Conservation (phyloP, 805 yeast species). For the Candida maris region DNA sequence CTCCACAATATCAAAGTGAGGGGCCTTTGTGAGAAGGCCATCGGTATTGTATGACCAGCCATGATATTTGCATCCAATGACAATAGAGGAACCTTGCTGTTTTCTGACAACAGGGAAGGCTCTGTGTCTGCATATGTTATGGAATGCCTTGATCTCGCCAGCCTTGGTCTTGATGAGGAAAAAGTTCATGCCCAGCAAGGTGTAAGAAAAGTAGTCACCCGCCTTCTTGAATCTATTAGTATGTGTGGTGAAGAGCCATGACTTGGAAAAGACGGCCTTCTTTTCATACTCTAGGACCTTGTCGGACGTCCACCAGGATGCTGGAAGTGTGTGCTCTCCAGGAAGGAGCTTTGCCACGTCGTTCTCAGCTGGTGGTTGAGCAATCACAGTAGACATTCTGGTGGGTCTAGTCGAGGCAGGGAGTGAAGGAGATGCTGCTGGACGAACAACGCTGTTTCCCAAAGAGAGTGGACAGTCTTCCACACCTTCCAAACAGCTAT, state of each 20-base stretch:
- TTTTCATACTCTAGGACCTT: conserved; percentile 56
- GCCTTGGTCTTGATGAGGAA: conserved; percentile 51
- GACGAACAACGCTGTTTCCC: no score
- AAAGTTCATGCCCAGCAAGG: conserved; percentile 50
- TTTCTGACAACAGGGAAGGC: conserved; percentile 61
- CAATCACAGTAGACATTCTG: conserved; percentile 27
- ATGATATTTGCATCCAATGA: conserved; percentile 59
- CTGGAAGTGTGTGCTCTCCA: conserved; percentile 54
- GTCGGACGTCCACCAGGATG: conserved; percentile 64
- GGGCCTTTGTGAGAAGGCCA: conserved; percentile 57
- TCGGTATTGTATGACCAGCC: conserved; percentile 67
- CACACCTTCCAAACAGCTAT: background rate
- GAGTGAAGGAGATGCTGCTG: no score
- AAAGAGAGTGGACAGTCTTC: no score
- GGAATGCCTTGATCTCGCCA: conserved; percentile 57
- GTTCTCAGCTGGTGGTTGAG: conserved; percentile 24
- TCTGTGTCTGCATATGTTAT: conserved; percentile 62
- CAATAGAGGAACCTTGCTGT: conserved; percentile 53
- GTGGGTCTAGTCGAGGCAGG: no score
- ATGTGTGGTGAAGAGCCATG: conserved; percentile 56
- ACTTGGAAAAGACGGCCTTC: conserved; percentile 51
- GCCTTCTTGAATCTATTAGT: conserved; percentile 50
- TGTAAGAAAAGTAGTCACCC: conserved; percentile 53
- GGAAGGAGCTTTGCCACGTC: conserved; percentile 32
- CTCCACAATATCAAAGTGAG: conserved; percentile 56